Evolutionary conservation across 352 stramenopile genomes (phyloP).

Genomic region (Phytophthora citricola): DNA sequence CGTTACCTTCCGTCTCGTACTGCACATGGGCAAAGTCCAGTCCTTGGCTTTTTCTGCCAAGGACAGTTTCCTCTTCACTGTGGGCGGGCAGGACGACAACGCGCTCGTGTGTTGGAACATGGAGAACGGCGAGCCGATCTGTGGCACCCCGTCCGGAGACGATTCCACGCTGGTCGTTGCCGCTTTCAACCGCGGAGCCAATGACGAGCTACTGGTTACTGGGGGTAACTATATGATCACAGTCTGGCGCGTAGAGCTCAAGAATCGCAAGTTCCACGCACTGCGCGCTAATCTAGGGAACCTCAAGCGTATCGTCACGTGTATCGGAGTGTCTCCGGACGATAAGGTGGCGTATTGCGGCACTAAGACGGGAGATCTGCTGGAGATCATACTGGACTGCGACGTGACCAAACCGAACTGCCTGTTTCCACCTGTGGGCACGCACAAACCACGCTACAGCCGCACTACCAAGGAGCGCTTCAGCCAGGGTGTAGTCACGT

Average conservation of each 20-base stretch:
- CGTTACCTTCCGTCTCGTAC: slow-evolving; percentile 91
- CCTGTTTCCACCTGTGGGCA: slow-evolving; percentile 76
- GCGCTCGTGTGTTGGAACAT: slow-evolving; percentile 97
- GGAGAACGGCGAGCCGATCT: slow-evolving; percentile 88
- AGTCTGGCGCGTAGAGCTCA: slow-evolving; percentile 89
- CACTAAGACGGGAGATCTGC: slow-evolving; percentile 95
- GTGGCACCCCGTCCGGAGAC: slow-evolving; percentile 92
- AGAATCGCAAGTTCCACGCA: slow-evolving; percentile 93
- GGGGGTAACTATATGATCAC: slow-evolving; percentile 95
- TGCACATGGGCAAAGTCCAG: slow-evolving; percentile 96
- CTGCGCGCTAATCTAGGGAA: slow-evolving; percentile 95
- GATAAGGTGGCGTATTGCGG: slow-evolving; percentile 95
- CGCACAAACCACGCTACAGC: slow-evolving; percentile 88
- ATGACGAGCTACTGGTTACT: slow-evolving; percentile 95
- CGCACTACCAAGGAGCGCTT: slow-evolving; percentile 93
- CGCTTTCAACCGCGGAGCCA: slow-evolving; percentile 83
- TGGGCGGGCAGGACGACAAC: slow-evolving; percentile 97
- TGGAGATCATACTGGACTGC: slow-evolving; percentile 95
- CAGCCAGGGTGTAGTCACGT: slow-evolving; percentile 89
- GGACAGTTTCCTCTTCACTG: slow-evolving; percentile 91
- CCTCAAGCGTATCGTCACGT: slow-evolving; percentile 94
- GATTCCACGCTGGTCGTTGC: slow-evolving; percentile 91
- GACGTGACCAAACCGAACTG: slow-evolving; percentile 93
- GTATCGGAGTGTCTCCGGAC: slow-evolving; percentile 92
- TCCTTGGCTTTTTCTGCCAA: slow-evolving; percentile 91